These are phyloP conservation scores for Colletotrichum orchidophilum DNA, from an alignment of 2,329 filamentous ascomycete species.

Conservation along the genomic window DNA sequence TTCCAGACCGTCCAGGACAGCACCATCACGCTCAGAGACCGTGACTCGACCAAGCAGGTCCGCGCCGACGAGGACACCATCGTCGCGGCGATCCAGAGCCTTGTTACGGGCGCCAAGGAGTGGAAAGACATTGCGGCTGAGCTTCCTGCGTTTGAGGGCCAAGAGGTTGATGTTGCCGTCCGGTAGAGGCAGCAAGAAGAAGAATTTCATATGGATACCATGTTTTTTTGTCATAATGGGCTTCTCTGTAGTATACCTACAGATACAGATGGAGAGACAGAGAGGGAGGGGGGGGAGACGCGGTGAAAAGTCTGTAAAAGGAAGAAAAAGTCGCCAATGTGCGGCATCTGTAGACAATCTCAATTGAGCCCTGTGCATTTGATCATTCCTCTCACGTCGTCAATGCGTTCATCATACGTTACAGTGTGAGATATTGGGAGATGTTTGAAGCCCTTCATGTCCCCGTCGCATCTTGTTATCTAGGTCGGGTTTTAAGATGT, in stretches of 20 bases:
- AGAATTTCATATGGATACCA: constrained; percentile 2
- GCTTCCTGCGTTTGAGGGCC: constrained; percentile 85
- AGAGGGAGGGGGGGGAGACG: background rate
- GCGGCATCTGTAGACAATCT: constrained; percentile 22
- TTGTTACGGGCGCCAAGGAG: constrained; percentile 58
- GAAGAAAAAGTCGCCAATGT: background rate
- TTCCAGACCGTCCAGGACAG: constrained; percentile 93
- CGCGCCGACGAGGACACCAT: constrained; percentile 85
- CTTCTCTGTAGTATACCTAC: background rate
- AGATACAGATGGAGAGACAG: background rate
- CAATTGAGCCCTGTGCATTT: constrained; percentile 15
- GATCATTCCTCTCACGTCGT: background rate
- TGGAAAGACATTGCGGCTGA: constrained; percentile 78
- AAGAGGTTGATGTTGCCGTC: constrained; percentile 62
- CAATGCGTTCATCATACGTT: background rate
- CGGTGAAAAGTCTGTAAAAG: background rate
- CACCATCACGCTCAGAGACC: constrained; percentile 87
- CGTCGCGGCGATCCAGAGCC: constrained; percentile 74
- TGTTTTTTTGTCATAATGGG: constrained; percentile 1
- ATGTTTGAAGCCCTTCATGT: too few species aligned
- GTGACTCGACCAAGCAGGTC: constrained; percentile 91
- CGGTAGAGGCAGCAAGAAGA: constrained; percentile 5
- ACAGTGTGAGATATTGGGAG: too few species aligned
- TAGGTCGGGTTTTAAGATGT: too few species aligned
- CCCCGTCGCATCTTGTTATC: too few species aligned